Evolutionary conservation across 2,329 filamentous ascomycete genomes (phyloP).

Genomic region (Dactylellina parvicollis): DNA sequence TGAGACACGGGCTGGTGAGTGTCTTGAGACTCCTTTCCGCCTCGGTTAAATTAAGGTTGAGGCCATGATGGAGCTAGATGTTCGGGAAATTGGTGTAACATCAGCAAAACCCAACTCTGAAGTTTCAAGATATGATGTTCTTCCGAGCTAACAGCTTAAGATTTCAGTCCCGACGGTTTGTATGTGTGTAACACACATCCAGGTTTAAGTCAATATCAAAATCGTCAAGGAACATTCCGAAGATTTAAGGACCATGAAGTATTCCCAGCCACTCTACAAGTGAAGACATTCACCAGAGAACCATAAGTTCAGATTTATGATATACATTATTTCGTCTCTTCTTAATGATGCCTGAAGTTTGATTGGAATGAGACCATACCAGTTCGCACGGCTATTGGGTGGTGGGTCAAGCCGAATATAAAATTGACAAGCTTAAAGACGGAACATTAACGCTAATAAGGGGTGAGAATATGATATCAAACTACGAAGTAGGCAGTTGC

Average conservation of each 20-base stretch:
- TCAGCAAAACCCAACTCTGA: background rate
- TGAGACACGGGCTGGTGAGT: constrained; percentile 35
- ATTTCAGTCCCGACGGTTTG: background rate
- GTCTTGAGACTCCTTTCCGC: constrained; percentile 30
- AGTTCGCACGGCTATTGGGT: too few species aligned
- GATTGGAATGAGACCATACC: too few species aligned
- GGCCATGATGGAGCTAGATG: constrained; percentile 2
- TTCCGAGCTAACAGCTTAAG: background rate
- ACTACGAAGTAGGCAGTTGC: background rate
- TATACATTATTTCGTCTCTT: background rate
- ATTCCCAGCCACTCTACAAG: background rate
- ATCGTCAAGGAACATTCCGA: too few species aligned
- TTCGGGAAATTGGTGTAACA: constrained; percentile 44
- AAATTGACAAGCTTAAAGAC: too few species aligned
- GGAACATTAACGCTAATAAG: too few species aligned
- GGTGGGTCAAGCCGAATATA: too few species aligned
- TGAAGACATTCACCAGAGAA: too few species aligned
- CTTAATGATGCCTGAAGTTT: too few species aligned
- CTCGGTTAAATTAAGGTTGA: constrained; percentile 54
- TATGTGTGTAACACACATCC: constrained; percentile 19
- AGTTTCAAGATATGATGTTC: constrained; percentile 1
- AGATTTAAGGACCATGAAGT: background rate
- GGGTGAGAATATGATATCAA: background rate
- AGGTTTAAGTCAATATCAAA: background rate
- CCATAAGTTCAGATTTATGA: too few species aligned